A percentile compares a stretch with the other conserved stretches of the same genome.
Evolutionary conservation across 306 rosid species (phyloP).

Genomic region (Aeschynomene evenia): DNA sequence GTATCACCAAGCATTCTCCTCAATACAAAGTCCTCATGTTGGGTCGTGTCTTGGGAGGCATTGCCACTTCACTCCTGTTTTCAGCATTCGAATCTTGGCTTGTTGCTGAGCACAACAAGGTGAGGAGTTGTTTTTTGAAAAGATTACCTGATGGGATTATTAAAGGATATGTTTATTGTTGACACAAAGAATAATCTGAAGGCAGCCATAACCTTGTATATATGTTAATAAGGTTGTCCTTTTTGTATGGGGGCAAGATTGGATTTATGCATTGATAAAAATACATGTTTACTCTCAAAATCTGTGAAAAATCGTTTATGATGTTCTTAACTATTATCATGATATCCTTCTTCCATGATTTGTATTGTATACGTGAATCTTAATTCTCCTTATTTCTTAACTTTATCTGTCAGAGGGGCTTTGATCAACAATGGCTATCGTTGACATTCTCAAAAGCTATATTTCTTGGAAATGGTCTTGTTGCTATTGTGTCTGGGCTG

Average conservation of each 20-base stretch:
- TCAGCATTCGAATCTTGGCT: slow-evolving; percentile 99
- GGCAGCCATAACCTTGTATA: background rate
- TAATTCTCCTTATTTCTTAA: slow-evolving; percentile 3
- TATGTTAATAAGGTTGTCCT: slow-evolving; percentile 4
- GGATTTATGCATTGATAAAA: background rate
- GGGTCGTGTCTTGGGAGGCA: slow-evolving; percentile 98
- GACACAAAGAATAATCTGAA: slow-evolving; percentile 1
- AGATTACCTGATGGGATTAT: background rate
- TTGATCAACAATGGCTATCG: slow-evolving; percentile 95
- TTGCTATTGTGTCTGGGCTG: slow-evolving; percentile 84
- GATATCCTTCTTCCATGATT: slow-evolving; percentile 28
- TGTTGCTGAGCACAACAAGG: slow-evolving; percentile 98
- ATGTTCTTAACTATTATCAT: background rate
- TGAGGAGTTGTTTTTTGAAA: slow-evolving; percentile 28
- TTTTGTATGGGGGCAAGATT: background rate
- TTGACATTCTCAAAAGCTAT: slow-evolving; percentile 89
- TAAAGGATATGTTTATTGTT: background rate
- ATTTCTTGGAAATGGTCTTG: slow-evolving; percentile 90
- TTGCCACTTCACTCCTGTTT: slow-evolving; percentile 91
- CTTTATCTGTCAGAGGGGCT: slow-evolving; percentile 70
- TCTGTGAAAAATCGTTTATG: background rate
- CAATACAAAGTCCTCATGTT: slow-evolving; percentile 82
- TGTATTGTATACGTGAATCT: slow-evolving; percentile 30
- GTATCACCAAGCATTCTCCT: slow-evolving; percentile 94
- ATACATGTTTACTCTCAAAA: background rate